Evolutionary conservation across 1,284 basidiomycete genomes (phyloP).

Genomic region (Schizophyllum amplum): DNA sequence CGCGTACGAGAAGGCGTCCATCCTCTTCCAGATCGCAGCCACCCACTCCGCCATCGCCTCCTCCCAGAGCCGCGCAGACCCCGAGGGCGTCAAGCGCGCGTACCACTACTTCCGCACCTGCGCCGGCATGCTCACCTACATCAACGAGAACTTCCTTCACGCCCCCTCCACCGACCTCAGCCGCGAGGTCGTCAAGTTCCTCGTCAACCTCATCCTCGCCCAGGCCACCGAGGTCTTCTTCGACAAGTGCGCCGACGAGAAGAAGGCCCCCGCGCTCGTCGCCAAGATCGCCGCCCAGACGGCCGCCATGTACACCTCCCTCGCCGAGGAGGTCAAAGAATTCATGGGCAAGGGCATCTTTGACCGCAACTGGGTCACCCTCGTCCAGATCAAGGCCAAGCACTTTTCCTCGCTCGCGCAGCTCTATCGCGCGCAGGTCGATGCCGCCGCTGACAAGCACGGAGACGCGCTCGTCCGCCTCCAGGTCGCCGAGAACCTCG

Average conservation of each 20-base stretch:
- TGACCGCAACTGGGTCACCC: conserved; percentile 88
- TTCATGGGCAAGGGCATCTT: conserved; percentile 94
- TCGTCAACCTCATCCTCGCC: conserved; percentile 80
- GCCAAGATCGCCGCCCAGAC: conserved; percentile 84
- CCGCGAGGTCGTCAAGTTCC: conserved; percentile 89
- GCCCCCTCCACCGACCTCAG: conserved; percentile 97
- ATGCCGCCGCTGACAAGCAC: conserved; percentile 72
- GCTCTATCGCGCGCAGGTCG: conserved; percentile 80
- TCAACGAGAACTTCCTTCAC: conserved; percentile 99
- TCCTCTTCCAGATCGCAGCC: conserved; percentile 94
- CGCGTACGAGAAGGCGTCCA: conserved; percentile 96
- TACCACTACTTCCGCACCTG: conserved; percentile 92
- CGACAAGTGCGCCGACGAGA: conserved; percentile 90
- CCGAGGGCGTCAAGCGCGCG: conserved; percentile 91
- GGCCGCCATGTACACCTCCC: conserved; percentile 69
- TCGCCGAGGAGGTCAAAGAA: conserved; percentile 90
- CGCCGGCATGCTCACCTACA: conserved; percentile 96
- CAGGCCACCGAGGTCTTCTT: conserved; percentile 97
- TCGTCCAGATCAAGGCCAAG: conserved; percentile 88
- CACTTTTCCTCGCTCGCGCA: conserved; percentile 84
- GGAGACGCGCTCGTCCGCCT: conserved; percentile 84
- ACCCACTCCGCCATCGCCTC: conserved; percentile 89
- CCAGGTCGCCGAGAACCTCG: conserved; percentile 69
- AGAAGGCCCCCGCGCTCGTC: conserved; percentile 75
- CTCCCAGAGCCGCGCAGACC: conserved; percentile 75